A percentile compares a stretch with the other conserved stretches of the same genome.
Conservation (phyloP, 2,329 filamentous ascomycete genomes). For the Ciborinia camelliae region DNA sequence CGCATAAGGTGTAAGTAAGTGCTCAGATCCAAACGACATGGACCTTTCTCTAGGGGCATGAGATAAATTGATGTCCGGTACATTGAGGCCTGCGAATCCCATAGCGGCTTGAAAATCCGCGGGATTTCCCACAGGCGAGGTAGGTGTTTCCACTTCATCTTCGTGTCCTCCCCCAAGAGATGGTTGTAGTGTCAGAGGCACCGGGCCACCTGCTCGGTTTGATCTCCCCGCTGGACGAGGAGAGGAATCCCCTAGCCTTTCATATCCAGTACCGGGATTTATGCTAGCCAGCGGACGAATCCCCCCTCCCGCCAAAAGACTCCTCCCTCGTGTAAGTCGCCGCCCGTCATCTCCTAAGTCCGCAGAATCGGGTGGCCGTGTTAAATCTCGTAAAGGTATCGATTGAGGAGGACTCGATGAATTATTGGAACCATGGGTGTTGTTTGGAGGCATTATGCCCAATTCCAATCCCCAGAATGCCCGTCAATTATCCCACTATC, state of each 20-base stretch:
- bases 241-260: constrained; percentile 34
- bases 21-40: constrained; percentile 31
- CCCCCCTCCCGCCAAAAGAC: constrained; percentile 32
- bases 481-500: not conserved
- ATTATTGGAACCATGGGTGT: constrained; percentile 42
- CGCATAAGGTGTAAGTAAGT: constrained; percentile 21
- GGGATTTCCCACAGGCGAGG: constrained; percentile 34
- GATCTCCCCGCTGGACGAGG: constrained; percentile 31
- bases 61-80: constrained; percentile 36
- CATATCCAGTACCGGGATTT: constrained; percentile 31
- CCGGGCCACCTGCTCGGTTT: constrained; percentile 20
- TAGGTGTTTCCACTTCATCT: constrained; percentile 28
- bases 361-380: constrained; percentile 36
- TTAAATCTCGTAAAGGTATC: constrained; percentile 68
- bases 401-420: constrained; percentile 52
- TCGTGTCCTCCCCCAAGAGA: constrained; percentile 8
- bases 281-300: constrained; percentile 31
- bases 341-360: constrained; percentile 30
- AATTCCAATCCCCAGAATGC: constrained; percentile 24
- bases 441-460: constrained; percentile 47
- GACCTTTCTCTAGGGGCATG: constrained; percentile 29
- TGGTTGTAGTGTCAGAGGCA: constrained; percentile 20
- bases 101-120: constrained; percentile 37
- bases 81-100: constrained; percentile 38
- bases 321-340: constrained; percentile 35